Evolutionary conservation across 2,329 filamentous ascomycete species (phyloP).

Genomic region (Colletotrichum simmondsii): DNA sequence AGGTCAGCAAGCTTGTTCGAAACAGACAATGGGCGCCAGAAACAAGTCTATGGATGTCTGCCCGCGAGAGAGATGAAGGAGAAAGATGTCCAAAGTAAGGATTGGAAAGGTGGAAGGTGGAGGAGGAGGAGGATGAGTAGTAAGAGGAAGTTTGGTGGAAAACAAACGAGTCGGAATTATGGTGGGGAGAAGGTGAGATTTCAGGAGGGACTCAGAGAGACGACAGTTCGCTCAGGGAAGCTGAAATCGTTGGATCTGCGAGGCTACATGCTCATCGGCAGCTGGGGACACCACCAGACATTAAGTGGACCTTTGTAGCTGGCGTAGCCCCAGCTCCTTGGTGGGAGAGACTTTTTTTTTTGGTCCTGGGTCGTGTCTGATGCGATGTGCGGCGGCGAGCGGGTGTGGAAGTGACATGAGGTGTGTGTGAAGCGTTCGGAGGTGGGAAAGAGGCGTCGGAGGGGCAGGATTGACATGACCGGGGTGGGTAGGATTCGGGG

Average conservation of each 20-base stretch:
- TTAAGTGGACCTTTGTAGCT: constrained; percentile 36
- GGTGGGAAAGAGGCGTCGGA: constrained; percentile 12
- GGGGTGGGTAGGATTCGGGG: constrained; percentile 15
- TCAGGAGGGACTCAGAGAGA: constrained; percentile 33
- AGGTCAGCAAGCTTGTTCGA: constrained; percentile 35
- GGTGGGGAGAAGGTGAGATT: constrained; percentile 36
- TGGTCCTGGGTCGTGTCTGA: background rate
- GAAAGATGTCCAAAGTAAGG: constrained; percentile 25
- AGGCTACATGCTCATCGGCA: constrained; percentile 36
- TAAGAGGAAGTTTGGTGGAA: constrained; percentile 32
- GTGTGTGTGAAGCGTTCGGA: constrained; percentile 16
- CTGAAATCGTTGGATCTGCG: constrained; percentile 38
- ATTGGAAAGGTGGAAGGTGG: constrained; percentile 22
- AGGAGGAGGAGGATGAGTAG: constrained; percentile 29
- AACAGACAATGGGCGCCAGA: constrained; percentile 33
- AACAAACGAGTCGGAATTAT: constrained; percentile 32
- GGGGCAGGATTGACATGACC: constrained; percentile 28
- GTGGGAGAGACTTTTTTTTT: constrained; percentile 1
- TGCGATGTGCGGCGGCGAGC: background rate
- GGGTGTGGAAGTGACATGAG: constrained; percentile 24
- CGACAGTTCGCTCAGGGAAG: constrained; percentile 35
- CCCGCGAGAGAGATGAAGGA: constrained; percentile 9
- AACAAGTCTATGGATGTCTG: constrained; percentile 28
- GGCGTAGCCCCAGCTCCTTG: constrained; percentile 35
- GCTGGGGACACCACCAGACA: constrained; percentile 38